A percentile compares a stretch with the other conserved stretches of the same genome.
Conservation (phyloP, 2,329 filamentous ascomycete species). For the Elsinoe australis region DNA sequence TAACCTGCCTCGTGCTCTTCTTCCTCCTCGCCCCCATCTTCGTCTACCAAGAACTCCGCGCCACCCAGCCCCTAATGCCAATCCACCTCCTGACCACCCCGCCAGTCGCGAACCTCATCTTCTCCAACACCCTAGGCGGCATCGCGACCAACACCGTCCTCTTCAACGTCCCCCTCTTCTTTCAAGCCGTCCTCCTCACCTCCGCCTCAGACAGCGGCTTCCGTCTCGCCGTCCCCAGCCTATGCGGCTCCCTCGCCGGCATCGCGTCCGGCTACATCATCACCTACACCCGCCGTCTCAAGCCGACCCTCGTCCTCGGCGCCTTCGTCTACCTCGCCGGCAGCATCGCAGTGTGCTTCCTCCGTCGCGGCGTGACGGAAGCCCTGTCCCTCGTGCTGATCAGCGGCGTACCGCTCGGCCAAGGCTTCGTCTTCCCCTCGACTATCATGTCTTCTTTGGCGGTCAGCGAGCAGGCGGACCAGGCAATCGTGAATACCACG, state of each 20-base stretch:
- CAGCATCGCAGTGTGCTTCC: constrained; percentile 9
- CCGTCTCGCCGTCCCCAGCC: constrained; percentile 57
- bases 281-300: constrained; percentile 38
- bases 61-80: constrained; percentile 45
- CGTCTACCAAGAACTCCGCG: constrained; percentile 36
- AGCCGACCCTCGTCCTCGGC: constrained; percentile 36
- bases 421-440: constrained; percentile 38
- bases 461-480: constrained; percentile 37
- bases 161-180: constrained; percentile 67
- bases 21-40: constrained; percentile 34
- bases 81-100: constrained; percentile 40
- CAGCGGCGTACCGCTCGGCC: constrained; percentile 18
- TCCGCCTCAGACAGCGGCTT: constrained; percentile 65
- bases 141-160: constrained; percentile 50
- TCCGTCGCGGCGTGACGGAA: constrained; percentile 1
- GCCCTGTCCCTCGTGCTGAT: constrained; percentile 8
- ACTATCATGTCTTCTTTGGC: constrained; percentile 37
- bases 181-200: constrained; percentile 33
- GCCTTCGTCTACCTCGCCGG: constrained; percentile 1
- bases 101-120: constrained; percentile 44
- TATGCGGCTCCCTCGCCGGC: constrained; percentile 39
- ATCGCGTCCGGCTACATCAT: constrained; percentile 39
- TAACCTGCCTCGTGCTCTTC: constrained; percentile 39
- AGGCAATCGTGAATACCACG: constrained; percentile 53
- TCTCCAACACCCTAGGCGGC: constrained; percentile 46